phyloP scores from a whole-genome alignment of 73 alveolate genomes.

The Paramecium sonneborni region DNA sequence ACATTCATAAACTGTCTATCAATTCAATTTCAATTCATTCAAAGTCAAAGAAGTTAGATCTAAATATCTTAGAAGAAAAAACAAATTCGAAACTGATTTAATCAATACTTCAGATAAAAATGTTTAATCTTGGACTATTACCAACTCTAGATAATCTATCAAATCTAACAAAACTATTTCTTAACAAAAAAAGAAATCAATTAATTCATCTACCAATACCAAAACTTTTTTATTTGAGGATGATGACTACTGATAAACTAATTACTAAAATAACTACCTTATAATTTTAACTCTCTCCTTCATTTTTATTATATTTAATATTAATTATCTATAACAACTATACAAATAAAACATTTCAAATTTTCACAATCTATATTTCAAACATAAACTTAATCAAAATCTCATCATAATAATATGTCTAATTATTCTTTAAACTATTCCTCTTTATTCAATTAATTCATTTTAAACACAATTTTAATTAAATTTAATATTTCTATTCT shows the following conservation, averaged over 20 bases:
- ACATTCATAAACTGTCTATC: too few relatives aligned
- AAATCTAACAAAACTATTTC: neutral
- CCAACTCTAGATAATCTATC: neutral
- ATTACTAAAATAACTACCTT: too few relatives aligned
- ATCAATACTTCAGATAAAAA: slow-evolving; percentile 72
- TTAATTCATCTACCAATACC: too few relatives aligned
- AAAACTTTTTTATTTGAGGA: too few relatives aligned
- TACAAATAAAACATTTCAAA: neutral
- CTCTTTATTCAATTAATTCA: neutral
- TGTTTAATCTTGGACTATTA: slow-evolving; percentile 81
- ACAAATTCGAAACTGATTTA: too few relatives aligned
- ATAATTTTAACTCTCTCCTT: neutral
- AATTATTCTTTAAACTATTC: neutral
- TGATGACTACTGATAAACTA: too few relatives aligned
- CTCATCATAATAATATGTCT: neutral
- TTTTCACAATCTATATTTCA: neutral
- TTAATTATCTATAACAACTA: neutral
- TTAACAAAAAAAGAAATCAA: too few relatives aligned
- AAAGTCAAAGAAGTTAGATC: too few relatives aligned
- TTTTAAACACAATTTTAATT: neutral
- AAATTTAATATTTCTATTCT: neutral
- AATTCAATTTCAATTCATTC: too few relatives aligned
- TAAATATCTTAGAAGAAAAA: too few relatives aligned
- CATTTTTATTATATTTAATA: slow-evolving; percentile 70
- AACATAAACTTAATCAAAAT: neutral